phyloP scores from a whole-genome alignment of 352 stramenopile species.

The Phytopythium montanum region DNA sequence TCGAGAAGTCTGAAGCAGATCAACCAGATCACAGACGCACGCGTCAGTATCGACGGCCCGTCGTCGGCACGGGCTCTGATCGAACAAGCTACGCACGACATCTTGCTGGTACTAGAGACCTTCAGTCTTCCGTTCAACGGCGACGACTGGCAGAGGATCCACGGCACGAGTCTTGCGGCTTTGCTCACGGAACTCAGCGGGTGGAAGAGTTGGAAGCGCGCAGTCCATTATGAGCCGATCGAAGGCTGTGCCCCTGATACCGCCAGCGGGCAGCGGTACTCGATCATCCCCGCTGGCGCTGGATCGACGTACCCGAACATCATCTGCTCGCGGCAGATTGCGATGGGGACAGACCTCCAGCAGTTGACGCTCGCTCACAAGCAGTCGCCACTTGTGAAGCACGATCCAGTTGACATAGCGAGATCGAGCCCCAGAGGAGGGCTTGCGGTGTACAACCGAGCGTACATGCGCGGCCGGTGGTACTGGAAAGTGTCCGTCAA shows the following conservation, averaged over 20 bases:
- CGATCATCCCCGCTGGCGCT: constrained; percentile 54
- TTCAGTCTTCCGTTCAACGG: constrained; percentile 72
- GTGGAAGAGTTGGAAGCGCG: constrained; percentile 77
- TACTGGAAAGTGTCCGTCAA: constrained; percentile 78
- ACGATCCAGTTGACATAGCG: background rate
- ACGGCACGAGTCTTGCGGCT: constrained; percentile 50
- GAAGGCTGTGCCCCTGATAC: constrained; percentile 34
- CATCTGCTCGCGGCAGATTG: constrained; percentile 58
- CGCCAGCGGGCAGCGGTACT: constrained; percentile 25
- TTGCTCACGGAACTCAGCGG: constrained; percentile 70
- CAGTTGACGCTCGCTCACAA: constrained; percentile 56
- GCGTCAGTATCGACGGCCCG: constrained; percentile 5
- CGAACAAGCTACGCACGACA: constrained; percentile 57
- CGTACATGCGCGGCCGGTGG: constrained; percentile 59
- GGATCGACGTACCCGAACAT: constrained; percentile 65
- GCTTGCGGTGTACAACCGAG: constrained; percentile 66
- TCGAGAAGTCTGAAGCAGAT: constrained; percentile 34
- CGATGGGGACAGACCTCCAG: constrained; percentile 60
- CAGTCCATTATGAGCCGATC: constrained; percentile 42
- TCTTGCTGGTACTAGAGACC: constrained; percentile 70
- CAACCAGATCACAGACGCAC: constrained; percentile 26
- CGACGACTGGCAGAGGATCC: constrained; percentile 59
- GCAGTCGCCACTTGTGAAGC: background rate
- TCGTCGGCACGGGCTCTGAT: constrained; percentile 24
- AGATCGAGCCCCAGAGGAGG: constrained; percentile 19